Percentiles rank a stretch among this genome's conserved stretches.
Evolutionary conservation across 2,329 filamentous ascomycete species (phyloP).

Genomic region (Pyrenophora graminea): DNA sequence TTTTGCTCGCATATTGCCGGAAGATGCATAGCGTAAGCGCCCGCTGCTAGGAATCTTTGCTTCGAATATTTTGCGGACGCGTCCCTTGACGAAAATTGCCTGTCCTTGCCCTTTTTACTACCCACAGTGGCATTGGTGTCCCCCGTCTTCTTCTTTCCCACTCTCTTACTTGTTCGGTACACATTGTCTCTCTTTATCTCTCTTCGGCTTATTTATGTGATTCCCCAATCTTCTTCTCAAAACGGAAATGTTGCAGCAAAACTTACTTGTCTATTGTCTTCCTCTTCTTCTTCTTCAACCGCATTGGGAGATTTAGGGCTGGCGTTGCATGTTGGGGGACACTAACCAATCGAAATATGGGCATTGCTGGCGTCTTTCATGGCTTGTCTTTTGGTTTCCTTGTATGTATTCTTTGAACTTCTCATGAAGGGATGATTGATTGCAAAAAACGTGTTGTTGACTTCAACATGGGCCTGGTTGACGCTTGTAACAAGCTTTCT

Average conservation of each 20-base stretch:
- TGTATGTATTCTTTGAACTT: not conserved
- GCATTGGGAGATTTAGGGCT: not conserved
- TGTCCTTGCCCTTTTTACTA: not conserved
- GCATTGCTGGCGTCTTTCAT: slow-evolving; percentile 1
- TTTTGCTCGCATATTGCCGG: slow-evolving; percentile 61
- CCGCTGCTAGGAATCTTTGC: not conserved
- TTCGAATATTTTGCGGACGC: not conserved
- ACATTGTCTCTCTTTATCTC: not conserved
- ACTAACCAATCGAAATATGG: not conserved
- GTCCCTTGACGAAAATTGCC: slow-evolving; percentile 1
- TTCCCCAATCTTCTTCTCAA: slow-evolving; percentile 17
- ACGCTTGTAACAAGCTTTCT: too few relatives aligned
- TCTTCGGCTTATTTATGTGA: slow-evolving; percentile 13
- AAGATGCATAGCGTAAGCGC: slow-evolving; percentile 32
- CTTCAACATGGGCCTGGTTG: too few relatives aligned
- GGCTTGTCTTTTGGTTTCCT: slow-evolving; percentile 7
- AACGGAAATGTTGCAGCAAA: not conserved
- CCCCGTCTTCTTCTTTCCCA: not conserved
- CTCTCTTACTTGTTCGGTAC: not conserved
- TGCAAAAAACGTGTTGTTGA: too few relatives aligned
- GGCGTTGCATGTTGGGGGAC: not conserved
- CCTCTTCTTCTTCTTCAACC: not conserved
- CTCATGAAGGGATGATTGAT: too few relatives aligned
- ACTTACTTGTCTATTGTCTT: not conserved
- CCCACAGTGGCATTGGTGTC: slow-evolving; percentile 4